These are phyloP conservation scores for Fraxinus pennsylvanica DNA, from an alignment of 257 asterid genomes.

Conservation along the genomic window DNA sequence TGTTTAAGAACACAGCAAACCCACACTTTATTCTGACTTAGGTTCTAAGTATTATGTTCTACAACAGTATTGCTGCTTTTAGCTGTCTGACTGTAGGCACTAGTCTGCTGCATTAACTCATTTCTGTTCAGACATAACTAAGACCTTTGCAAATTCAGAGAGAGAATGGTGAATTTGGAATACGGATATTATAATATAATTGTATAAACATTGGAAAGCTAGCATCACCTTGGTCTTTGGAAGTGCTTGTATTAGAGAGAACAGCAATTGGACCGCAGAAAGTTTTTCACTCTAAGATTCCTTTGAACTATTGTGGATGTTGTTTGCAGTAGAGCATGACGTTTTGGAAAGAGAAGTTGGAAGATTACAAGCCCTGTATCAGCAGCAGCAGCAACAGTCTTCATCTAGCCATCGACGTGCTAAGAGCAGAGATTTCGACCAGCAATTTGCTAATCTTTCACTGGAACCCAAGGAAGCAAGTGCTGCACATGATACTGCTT, in stretches of 20 bases:
- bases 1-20: background rate
- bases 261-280: background rate
- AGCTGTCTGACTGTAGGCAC: background rate
- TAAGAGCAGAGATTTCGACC: constrained; percentile 79
- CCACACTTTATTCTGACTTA: background rate
- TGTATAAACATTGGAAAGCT: background rate
- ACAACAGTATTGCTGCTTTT: background rate
- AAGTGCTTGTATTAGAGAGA: background rate
- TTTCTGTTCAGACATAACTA: background rate
- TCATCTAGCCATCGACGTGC: constrained; percentile 59
- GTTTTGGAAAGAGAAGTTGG: constrained; percentile 84
- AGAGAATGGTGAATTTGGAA: background rate
- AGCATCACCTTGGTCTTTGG: background rate
- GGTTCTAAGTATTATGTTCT: background rate
- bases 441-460: constrained; percentile 72
- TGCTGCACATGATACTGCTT: constrained; percentile 46
- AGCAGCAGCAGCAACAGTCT: constrained; percentile 45
- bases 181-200: background rate
- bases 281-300: background rate
- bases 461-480: constrained; percentile 65
- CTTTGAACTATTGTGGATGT: constrained; percentile 18
- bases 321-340: constrained; percentile 86
- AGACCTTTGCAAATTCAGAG: background rate
- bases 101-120: background rate
- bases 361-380: constrained; percentile 67